Conservation (phyloP, 495 filamentous ascomycete species). For the Xylaria nigripes region DNA sequence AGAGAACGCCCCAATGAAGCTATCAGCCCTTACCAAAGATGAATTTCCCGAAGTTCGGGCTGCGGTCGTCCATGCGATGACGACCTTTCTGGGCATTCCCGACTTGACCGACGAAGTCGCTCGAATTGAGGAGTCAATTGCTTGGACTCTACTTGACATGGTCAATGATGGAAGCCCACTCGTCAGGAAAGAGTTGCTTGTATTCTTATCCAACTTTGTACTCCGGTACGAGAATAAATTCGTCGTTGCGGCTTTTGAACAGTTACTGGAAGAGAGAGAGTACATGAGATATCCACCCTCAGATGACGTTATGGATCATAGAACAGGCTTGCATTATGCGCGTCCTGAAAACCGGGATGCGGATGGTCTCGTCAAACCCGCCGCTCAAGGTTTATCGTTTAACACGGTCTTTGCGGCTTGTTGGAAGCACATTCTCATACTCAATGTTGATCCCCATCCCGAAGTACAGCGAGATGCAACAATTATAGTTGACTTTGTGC, state of each 20-base stretch:
- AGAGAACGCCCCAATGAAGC: constrained; percentile 65
- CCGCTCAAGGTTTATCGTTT: constrained; percentile 55
- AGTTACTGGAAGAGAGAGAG: constrained; percentile 76
- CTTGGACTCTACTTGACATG: constrained; percentile 77
- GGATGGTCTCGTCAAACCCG: constrained; percentile 42
- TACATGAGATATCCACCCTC: constrained; percentile 43
- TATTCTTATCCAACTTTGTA: constrained; percentile 90
- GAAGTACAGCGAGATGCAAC: constrained; percentile 80
- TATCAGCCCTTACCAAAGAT: constrained; percentile 77
- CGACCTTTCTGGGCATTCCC: constrained; percentile 85
- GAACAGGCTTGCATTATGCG: constrained; percentile 48
- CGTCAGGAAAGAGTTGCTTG: constrained; percentile 83
- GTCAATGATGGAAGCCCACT: constrained; percentile 84
- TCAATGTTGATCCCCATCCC: constrained; percentile 91
- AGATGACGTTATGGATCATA: constrained; percentile 47
- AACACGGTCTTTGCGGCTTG: constrained; percentile 85
- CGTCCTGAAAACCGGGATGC: constrained; percentile 39
- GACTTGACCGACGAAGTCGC: constrained; percentile 88
- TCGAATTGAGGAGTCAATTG: constrained; percentile 79
- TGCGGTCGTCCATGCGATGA: constrained; percentile 86
- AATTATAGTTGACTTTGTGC: constrained; percentile 74
- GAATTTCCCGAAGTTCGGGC: constrained; percentile 90
- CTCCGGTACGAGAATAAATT: constrained; percentile 89
- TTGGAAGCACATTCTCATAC: constrained; percentile 85
- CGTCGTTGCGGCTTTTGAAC: constrained; percentile 83